phyloP scores from a whole-genome alignment of 179 eudicot genomes.

The Carnegiea gigantea region DNA sequence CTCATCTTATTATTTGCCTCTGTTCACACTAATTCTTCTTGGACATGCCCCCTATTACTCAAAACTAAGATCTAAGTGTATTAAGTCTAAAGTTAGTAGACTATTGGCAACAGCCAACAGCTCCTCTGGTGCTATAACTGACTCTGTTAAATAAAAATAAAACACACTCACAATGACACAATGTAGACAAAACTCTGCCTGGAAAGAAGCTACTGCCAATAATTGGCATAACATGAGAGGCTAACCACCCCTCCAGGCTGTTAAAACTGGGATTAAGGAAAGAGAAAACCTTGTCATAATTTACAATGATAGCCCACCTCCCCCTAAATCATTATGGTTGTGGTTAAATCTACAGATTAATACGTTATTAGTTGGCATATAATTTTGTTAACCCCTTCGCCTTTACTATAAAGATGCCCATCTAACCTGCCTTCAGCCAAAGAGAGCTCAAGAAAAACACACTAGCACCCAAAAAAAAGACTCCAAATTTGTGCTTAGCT shows the following conservation, averaged over 20 bases:
- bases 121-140: too few species aligned
- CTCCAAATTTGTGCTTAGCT: background rate
- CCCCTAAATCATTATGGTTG: slow-evolving; percentile 29
- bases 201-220: slow-evolving; percentile 25
- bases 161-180: too few species aligned
- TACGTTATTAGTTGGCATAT: slow-evolving; percentile 28
- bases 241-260: slow-evolving; percentile 26
- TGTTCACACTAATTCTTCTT: too few species aligned
- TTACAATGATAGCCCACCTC: slow-evolving; percentile 17
- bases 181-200: slow-evolving; percentile 18
- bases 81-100: too few species aligned
- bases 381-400: slow-evolving; percentile 1
- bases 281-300: slow-evolving; percentile 8
- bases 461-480: background rate
- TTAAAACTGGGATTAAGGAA: slow-evolving; percentile 5
- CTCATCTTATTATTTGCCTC: too few species aligned
- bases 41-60: too few species aligned
- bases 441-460: background rate
- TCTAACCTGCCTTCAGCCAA: background rate
- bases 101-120: too few species aligned
- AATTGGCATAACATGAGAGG: slow-evolving; percentile 19
- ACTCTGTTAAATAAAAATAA: background rate
- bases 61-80: too few species aligned
- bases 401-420: slow-evolving; percentile 21
- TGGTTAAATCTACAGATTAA: slow-evolving; percentile 10